Conservation (phyloP, 2,329 filamentous ascomycete species). For the Coniella vitis region DNA sequence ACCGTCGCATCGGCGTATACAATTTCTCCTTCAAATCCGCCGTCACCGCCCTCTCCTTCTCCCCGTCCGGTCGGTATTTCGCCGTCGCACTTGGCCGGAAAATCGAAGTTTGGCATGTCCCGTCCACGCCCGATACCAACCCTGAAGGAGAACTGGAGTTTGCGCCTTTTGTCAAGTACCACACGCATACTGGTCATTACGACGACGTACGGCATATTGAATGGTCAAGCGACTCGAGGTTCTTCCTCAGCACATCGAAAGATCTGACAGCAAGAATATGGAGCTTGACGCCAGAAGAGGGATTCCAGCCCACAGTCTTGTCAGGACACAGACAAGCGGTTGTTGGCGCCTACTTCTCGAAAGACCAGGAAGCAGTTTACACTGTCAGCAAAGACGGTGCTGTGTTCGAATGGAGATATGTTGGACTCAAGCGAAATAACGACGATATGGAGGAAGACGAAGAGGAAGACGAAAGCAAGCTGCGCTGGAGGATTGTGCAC, state of each 20-base stretch:
- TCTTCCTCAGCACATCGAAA: constrained; percentile 87
- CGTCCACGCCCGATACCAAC: constrained; percentile 76
- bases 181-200: constrained; percentile 81
- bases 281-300: constrained; percentile 82
- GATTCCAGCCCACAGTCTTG: constrained; percentile 82
- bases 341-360: constrained; percentile 93
- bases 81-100: constrained; percentile 80
- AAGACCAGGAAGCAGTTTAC: constrained; percentile 90
- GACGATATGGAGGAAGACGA: constrained; percentile 55
- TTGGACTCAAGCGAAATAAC: constrained; percentile 52
- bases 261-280: constrained; percentile 92
- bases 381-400: constrained; percentile 97
- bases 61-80: constrained; percentile 85
- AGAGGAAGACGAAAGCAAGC: constrained; percentile 55
- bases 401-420: constrained; percentile 88
- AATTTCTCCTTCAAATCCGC: constrained; percentile 90
- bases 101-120: constrained; percentile 94
- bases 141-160: constrained; percentile 82
- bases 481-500: constrained; percentile 86
- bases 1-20: constrained; percentile 78
- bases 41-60: constrained; percentile 80
- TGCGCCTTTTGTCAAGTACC: constrained; percentile 85
- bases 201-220: constrained; percentile 80
- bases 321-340: constrained; percentile 88
- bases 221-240: constrained; percentile 94